Conservation (phyloP, 2,329 filamentous ascomycete species). For the Fusarium sp. region DNA sequence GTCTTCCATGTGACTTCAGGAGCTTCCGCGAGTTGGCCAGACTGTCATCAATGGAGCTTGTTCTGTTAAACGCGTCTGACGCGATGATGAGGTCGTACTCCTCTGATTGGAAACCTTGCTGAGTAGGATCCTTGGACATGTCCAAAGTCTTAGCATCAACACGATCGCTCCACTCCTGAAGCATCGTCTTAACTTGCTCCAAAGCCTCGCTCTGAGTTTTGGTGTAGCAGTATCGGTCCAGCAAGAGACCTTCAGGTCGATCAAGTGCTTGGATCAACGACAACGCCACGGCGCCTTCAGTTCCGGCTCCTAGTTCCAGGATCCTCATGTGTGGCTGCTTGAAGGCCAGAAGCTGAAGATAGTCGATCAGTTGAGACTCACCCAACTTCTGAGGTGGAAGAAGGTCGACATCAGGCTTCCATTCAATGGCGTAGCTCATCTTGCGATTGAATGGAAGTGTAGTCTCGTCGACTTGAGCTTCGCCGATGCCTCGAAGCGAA, state of each 20-base stretch:
- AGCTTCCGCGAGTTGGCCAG: slow-evolving; percentile 18
- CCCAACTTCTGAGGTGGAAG: background rate
- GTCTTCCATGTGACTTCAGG: slow-evolving; percentile 10
- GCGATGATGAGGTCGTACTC: slow-evolving; percentile 20
- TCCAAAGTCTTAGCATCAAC: slow-evolving; percentile 9
- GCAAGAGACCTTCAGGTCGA: slow-evolving; percentile 4
- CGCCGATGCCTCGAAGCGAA: slow-evolving; percentile 19
- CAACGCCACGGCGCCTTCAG: background rate
- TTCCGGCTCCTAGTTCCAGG: slow-evolving; percentile 10
- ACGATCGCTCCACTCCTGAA: slow-evolving; percentile 13
- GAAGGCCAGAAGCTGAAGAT: slow-evolving; percentile 19
- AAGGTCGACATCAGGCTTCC: slow-evolving; percentile 20
- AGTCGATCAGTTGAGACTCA: slow-evolving; percentile 1
- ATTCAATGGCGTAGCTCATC: slow-evolving; percentile 23
- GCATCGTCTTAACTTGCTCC: background rate
- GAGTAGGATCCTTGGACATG: slow-evolving; percentile 9
- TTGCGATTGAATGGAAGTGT: slow-evolving; percentile 22
- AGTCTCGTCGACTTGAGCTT: slow-evolving; percentile 14
- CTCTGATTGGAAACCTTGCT: slow-evolving; percentile 8
- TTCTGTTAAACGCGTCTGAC: background rate
- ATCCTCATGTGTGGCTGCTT: slow-evolving; percentile 29
- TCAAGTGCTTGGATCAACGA: slow-evolving; percentile 18
- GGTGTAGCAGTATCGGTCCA: slow-evolving; percentile 20
- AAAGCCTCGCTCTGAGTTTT: background rate
- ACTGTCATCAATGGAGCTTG: background rate